Evolutionary conservation across 129 eudicot genomes (phyloP), one percentile per base, ranked within the genome.

Genomic region (Erigeron canadensis): DNA sequence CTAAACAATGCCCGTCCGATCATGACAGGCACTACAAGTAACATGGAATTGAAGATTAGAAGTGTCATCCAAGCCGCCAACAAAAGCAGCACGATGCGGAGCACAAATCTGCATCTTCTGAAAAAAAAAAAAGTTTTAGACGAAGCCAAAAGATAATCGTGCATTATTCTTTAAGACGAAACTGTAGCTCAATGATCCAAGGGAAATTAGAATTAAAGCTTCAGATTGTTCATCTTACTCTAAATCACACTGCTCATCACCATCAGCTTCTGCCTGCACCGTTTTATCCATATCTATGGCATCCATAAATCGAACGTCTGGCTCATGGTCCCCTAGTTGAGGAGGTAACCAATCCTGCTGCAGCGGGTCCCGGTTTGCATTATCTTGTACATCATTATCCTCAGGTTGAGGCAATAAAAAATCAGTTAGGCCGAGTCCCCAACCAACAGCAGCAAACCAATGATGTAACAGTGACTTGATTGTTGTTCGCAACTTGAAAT

Each of bases 61-160:
- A 89, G 84, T 10, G 98, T 91, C 87, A 89, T 83, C 98, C 98
- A 91, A 45, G 98, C 98, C 61, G 86, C 91, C 83, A 91, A 69
- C 80, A 91, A 62, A 79, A 91, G 78, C 72, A 91, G 80, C 79
- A 91, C 96, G 34, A 91, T 91, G 16, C 84, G 82, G 38, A 91
- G 73, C 80, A 89, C 88, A 85, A 91, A 89, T 76, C 86, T 77
- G 57, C 81, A 89, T 88, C 95, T 82, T 69, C 98, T 91, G n/a
- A 71, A 15, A 83, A 80, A 51, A 40, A 67, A 75, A 10, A 60
- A 65, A 19, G 69, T 75, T 28, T 28, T 41, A 79, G 17, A 77
- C 12, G 54, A 55, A 44, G 17, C 34, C 34, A 28, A 28, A 28
- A 28, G 34, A 28, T 2, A 28, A 28, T 28, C 34, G 34, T 77